Evolutionary conservation across 2,329 filamentous ascomycete genomes (phyloP).

Genomic region (Biscogniauxia marginata): DNA sequence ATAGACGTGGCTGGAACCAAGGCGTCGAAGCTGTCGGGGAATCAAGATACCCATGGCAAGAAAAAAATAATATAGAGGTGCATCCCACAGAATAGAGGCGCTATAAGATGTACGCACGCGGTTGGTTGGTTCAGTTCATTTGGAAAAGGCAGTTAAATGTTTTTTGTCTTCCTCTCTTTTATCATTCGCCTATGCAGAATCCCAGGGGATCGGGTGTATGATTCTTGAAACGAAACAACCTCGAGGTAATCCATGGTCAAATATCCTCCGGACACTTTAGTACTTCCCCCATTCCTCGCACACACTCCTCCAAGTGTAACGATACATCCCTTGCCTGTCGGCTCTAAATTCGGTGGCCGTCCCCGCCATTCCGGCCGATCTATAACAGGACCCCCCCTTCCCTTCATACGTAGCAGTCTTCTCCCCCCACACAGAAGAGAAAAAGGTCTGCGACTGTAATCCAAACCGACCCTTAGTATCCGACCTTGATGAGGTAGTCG

Average conservation of each 20-base stretch:
- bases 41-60: conserved; percentile 14
- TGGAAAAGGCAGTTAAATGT: conserved; percentile 17
- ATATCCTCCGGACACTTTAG: neutral
- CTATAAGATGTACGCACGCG: neutral
- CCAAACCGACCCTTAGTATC: conserved; percentile 59
- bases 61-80: conserved; percentile 8
- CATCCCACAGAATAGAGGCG: neutral
- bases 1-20: too few relatives aligned
- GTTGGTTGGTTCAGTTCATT: conserved; percentile 8
- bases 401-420: neutral
- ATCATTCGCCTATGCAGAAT: conserved; percentile 36
- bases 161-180: conserved; percentile 14
- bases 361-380: neutral
- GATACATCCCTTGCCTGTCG: conserved; percentile 1
- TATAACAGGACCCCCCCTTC: neutral
- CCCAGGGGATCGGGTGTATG: conserved; percentile 24
- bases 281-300: conserved; percentile 1
- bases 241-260: conserved; percentile 5
- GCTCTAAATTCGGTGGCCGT: neutral
- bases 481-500: conserved; percentile 78
- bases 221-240: conserved; percentile 19
- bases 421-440: neutral
- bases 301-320: conserved; percentile 12
- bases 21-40: neutral
- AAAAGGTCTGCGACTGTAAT: neutral